Evolutionary conservation across 2,329 filamentous ascomycete genomes (phyloP), one percentile per base, ranked within the genome.

Genomic region (Penicillium sp.): DNA sequence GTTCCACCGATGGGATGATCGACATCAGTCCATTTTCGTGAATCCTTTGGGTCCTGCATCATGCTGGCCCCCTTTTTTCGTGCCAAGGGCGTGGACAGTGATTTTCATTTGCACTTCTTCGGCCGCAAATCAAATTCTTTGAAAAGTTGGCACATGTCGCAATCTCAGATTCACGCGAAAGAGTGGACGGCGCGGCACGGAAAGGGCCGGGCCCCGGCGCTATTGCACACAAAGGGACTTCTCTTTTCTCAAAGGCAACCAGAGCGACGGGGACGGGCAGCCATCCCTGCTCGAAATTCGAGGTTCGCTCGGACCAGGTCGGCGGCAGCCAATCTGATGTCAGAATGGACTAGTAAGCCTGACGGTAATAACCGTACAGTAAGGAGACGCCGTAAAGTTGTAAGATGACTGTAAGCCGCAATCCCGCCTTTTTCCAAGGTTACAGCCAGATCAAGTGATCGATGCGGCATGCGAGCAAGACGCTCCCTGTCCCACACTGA

Each of bases 401-500:
- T 72, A 70, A 58, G 24, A 63, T 68, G 61, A 66, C 63, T 45
- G 58, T 70, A 68, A 59, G 50, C 54, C 55, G 65, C 67, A 57
- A 63, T 57, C 36, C 31, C 42, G 42, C 10, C 57, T 61, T 56
- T 58, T 54, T 49, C 49, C 51, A 34, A 24, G 34, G 53, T 53
- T 58, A 64, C 60, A 58, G 69, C 80, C 29, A 71, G 70, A 80
- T 86, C 83, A 85, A 85, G 82, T 86, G 83, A 85, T 76, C 73
- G 73, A 71, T 77, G 78, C 68, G 65, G 68, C 71, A 85, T 85
- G 83, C 83, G 81, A 79, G 73, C 70, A 70, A 69, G 65, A 66
- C 62, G 61, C 66, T 64, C 62, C 56, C 47, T 58, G 59, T 67
- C 59, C 63, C 60, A 61, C 58, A 62, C 63, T 66, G 57, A 59